These are phyloP conservation scores for Boletus patriciae DNA, from an alignment of 768 basidiomycete genomes.

Conservation along the genomic window DNA sequence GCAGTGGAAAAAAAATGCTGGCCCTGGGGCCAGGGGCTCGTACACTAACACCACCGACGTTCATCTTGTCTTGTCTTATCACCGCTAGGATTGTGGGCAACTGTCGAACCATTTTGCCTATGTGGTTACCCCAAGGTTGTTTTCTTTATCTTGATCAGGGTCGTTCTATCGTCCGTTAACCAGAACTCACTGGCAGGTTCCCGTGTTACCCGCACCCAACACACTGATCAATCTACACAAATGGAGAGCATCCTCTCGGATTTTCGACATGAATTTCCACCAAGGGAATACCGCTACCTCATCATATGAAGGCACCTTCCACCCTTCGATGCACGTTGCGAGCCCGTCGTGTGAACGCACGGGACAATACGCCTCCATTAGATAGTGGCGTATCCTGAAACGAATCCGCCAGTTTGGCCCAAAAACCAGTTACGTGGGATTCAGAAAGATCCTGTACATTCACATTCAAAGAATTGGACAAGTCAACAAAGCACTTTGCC, in stretches of 20 bases:
- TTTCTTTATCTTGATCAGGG: slow-evolving; percentile 7
- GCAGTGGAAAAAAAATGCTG: background rate
- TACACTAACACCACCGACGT: background rate
- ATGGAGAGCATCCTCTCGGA: background rate
- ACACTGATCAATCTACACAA: slow-evolving; percentile 17
- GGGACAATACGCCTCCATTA: slow-evolving; percentile 3
- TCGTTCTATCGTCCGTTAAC: slow-evolving; percentile 1
- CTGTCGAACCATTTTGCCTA: background rate
- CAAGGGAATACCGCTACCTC: background rate
- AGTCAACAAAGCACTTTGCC: background rate
- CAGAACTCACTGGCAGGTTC: background rate
- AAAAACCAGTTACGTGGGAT: background rate
- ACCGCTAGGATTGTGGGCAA: slow-evolving; percentile 3
- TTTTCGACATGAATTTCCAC: background rate
- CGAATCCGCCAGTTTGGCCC: background rate
- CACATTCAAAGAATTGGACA: background rate
- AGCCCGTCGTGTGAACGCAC: slow-evolving; percentile 25
- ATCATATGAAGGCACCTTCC: slow-evolving; percentile 22
- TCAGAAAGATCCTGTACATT: background rate
- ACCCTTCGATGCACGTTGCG: background rate
- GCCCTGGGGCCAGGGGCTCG: background rate
- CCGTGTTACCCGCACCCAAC: background rate
- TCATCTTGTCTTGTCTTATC: background rate
- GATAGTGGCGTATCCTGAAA: slow-evolving; percentile 20
- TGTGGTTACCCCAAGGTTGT: background rate